Conservation (phyloP, 768 basidiomycete genomes). For the Tulasnella sp. region DNA sequence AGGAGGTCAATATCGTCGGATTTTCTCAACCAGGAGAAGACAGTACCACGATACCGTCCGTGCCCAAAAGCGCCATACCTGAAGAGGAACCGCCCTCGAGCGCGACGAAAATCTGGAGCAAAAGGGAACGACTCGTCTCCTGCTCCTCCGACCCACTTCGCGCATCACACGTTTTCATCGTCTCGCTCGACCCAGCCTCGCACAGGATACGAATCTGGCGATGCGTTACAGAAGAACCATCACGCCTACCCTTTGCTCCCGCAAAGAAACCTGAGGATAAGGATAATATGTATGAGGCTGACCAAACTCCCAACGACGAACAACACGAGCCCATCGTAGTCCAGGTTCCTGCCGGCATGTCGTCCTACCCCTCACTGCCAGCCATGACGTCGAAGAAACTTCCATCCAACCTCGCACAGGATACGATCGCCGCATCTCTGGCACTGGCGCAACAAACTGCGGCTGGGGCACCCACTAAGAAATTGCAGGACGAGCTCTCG, state of each 20-base stretch:
- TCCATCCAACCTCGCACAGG: neutral
- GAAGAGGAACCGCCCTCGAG: too few species aligned
- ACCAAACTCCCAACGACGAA: too few species aligned
- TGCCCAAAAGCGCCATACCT: too few species aligned
- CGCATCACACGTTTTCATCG: constrained; percentile 11
- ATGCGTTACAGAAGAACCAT: constrained; percentile 7
- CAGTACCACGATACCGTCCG: too few species aligned
- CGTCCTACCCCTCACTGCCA: too few species aligned
- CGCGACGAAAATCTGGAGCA: neutral
- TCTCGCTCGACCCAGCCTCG: constrained; percentile 8
- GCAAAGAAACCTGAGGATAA: too few species aligned
- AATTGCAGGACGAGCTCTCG: neutral
- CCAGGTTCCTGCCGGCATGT: too few species aligned
- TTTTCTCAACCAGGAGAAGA: constrained; percentile 31
- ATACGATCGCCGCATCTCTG: constrained; percentile 6
- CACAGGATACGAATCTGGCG: constrained; percentile 7
- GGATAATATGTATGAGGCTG: too few species aligned
- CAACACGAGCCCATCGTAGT: too few species aligned
- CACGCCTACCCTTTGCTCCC: too few species aligned
- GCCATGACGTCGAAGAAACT: neutral
- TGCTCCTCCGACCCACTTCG: constrained; percentile 15
- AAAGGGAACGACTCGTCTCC: constrained; percentile 5
- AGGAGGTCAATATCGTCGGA: constrained; percentile 63
- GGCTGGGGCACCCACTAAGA: neutral
- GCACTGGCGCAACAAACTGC: constrained; percentile 8